Conservation (phyloP, 2,329 filamentous ascomycete genomes). For the Clarireedia paspali region DNA sequence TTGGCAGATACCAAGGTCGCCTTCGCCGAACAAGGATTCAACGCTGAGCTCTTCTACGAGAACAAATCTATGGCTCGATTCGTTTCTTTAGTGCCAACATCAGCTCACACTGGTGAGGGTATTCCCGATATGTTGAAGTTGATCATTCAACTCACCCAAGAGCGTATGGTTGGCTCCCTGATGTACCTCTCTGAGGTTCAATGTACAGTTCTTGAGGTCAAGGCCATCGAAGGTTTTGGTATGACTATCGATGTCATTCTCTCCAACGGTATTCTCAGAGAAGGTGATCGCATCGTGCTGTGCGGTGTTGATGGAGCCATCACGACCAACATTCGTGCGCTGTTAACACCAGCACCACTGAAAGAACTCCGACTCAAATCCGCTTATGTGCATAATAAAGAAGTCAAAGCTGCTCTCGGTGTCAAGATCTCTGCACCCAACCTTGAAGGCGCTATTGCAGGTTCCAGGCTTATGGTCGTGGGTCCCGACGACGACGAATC, state of each 20-base stretch:
- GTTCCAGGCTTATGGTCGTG: conserved; percentile 88
- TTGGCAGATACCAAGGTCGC: conserved; percentile 87
- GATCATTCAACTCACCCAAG: conserved; percentile 83
- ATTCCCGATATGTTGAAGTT: conserved; percentile 98
- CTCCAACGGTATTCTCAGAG: conserved; percentile 88
- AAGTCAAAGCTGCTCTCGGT: conserved; percentile 96
- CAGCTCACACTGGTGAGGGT: conserved; percentile 97
- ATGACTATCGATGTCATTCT: conserved; percentile 98
- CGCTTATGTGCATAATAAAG: conserved; percentile 96
- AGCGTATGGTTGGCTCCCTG: conserved; percentile 91
- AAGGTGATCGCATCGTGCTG: conserved; percentile 89
- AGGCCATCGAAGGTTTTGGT: conserved; percentile 96
- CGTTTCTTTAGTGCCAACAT: conserved; percentile 95
- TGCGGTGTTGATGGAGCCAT: conserved; percentile 97
- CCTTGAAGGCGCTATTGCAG: conserved; percentile 91
- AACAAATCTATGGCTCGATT: conserved; percentile 95
- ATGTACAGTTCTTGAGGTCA: conserved; percentile 96
- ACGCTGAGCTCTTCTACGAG: conserved; percentile 92
- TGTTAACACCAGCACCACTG: conserved; percentile 86
- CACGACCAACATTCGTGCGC: conserved; percentile 86
- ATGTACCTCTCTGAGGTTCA: conserved; percentile 99
- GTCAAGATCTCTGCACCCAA: conserved; percentile 98
- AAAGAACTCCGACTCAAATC: conserved; percentile 95
- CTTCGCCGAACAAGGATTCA: conserved; percentile 95
- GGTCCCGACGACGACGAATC: conserved; percentile 95